phyloP scores from a whole-genome alignment of 2,329 filamentous ascomycete species.

The Clonostachys sp. region DNA sequence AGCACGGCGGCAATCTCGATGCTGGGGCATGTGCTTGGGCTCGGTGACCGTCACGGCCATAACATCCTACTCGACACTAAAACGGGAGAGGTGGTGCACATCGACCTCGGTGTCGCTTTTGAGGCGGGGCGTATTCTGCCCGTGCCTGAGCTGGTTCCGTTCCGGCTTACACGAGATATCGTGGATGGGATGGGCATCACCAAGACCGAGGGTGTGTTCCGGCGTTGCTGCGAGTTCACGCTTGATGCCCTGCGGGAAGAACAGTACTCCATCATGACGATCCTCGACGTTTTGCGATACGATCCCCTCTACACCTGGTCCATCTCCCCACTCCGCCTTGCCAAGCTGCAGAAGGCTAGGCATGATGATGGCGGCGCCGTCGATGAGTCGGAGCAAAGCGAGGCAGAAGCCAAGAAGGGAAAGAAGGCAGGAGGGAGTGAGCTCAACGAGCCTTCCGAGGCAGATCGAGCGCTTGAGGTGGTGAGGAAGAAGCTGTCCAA shows the following conservation, averaged over 20 bases:
- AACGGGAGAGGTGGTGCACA: constrained; percentile 92
- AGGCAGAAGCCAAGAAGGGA: constrained; percentile 32
- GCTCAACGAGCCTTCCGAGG: constrained; percentile 64
- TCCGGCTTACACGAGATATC: constrained; percentile 88
- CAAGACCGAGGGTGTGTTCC: constrained; percentile 91
- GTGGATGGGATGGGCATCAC: constrained; percentile 97
- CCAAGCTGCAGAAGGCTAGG: constrained; percentile 60
- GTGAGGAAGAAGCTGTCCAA: constrained; percentile 96
- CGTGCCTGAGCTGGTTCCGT: constrained; percentile 92
- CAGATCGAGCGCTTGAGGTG: constrained; percentile 84
- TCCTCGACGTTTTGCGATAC: constrained; percentile 95
- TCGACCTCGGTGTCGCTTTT: constrained; percentile 94
- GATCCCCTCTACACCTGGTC: constrained; percentile 97
- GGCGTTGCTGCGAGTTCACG: constrained; percentile 97
- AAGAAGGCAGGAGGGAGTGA: constrained; percentile 20
- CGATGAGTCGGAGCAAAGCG: constrained; percentile 29
- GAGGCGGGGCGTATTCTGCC: constrained; percentile 94
- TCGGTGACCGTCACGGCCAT: constrained; percentile 92
- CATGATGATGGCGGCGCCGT: constrained; percentile 38
- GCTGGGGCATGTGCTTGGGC: constrained; percentile 84
- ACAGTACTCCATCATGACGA: constrained; percentile 96
- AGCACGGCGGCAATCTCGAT: constrained; percentile 95
- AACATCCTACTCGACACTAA: constrained; percentile 91
- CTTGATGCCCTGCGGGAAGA: constrained; percentile 93
- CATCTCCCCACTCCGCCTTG: constrained; percentile 65